Evolutionary conservation across 768 basidiomycete genomes (phyloP).

Genomic region (Boletus reticuloceps): DNA sequence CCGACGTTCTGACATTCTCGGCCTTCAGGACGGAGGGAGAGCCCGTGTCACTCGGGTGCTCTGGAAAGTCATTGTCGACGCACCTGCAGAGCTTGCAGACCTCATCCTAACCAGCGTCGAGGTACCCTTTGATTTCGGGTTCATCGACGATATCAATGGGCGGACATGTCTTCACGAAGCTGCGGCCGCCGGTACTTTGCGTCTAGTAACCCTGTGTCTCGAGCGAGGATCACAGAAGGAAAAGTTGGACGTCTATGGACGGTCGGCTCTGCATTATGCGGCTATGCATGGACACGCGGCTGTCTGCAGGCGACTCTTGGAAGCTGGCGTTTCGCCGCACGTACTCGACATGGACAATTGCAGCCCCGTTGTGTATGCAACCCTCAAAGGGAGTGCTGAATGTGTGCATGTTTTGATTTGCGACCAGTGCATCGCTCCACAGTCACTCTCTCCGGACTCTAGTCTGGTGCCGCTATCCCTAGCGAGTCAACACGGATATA

Average conservation of each 20-base stretch:
- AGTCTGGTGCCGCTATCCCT: constrained; percentile 87
- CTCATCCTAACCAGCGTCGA: constrained; percentile 67
- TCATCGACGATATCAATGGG: constrained; percentile 96
- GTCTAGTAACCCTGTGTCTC: constrained; percentile 80
- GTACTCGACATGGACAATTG: constrained; percentile 90
- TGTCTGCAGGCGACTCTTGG: constrained; percentile 74
- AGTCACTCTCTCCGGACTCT: constrained; percentile 52
- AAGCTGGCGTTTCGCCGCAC: constrained; percentile 61
- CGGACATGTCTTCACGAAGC: constrained; percentile 93
- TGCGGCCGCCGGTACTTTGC: constrained; percentile 76
- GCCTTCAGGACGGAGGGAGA: constrained; percentile 57
- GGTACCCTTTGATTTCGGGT: constrained; percentile 81
- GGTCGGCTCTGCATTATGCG: constrained; percentile 93
- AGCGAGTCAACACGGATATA: constrained; percentile 87
- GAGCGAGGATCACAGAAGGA: constrained; percentile 66
- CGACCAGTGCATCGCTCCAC: constrained; percentile 62
- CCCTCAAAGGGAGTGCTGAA: constrained; percentile 76
- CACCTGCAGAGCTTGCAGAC: constrained; percentile 68
- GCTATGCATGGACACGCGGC: constrained; percentile 85
- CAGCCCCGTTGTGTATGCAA: constrained; percentile 92
- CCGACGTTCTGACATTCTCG: constrained; percentile 63
- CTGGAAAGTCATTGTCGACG: constrained; percentile 89
- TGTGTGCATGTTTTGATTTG: constrained; percentile 84
- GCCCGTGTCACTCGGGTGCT: constrained; percentile 85
- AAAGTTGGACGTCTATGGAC: constrained; percentile 85